Base-by-base conservation (phyloP, 176 grass and related monocot genomes). In the sorghum (Sorghum bicolor) region DNA sequence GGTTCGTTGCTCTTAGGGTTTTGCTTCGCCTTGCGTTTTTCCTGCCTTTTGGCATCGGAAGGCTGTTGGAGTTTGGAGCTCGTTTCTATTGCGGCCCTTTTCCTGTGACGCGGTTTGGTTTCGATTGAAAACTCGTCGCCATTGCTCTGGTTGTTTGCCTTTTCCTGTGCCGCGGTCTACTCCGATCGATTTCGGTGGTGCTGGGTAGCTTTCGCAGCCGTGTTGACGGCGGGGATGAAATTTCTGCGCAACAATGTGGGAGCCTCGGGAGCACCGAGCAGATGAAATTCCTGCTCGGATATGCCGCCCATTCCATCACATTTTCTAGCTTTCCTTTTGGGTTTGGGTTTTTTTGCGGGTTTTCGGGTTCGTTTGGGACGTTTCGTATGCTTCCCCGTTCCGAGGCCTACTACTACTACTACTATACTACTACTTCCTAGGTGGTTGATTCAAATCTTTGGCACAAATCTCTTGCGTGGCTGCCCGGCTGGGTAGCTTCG, bases 401-500 rank as follows among this genome's bases (percentile, higher is more conserved):
- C 4, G n/a, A 11, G 8, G 9, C 47, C 57, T 20, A n/a, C 36
- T 30, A 47, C 9, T n/a, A n/a, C 62, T 14, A 26, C 17, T 29
- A n/a, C 41, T 3, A 41, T 41, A 41, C 40, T 41, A 45, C 44
- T 36, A 52, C 79, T 79, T 44, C 57, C 69, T 61, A 64, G 70
- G 55, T 17, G 28, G 13, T 65, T 25, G 31, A 11, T n/a, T n/a
- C 8, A 75, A 52, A 75, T 75, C 61, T 73, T 68, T 48, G 9
- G 70, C 24, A 17, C 70, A 75, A 52, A 75, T 75, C 70, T 73
- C 60, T 75, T 84, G 77, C 87, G 76, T 37, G 65, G 22, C 34
- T 34, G 13, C 4, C n/a, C n/a, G n/a, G n/a, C n/a, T n/a, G n/a
- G n/a, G 22, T 41, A 8, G 33, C 71, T 64, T 74, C 57, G 25